phyloP scores from a whole-genome alignment of 345 rosid genomes.

The Mangifera indica region DNA sequence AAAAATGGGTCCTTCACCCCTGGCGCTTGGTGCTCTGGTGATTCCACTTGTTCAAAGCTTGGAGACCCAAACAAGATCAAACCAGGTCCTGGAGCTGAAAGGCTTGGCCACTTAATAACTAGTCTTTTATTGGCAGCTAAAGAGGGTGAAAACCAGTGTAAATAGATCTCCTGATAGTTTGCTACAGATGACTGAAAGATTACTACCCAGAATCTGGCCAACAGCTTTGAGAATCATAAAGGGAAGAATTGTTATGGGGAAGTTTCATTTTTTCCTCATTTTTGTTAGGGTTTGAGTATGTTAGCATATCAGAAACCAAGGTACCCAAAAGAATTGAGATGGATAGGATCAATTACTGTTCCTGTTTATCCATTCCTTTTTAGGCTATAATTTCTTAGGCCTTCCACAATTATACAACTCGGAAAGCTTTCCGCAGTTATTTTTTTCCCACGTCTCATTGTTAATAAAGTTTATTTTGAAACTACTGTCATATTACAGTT shows the following conservation, averaged over 20 bases:
- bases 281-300: conserved; percentile 10
- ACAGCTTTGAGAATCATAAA: background rate
- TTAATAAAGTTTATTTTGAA: background rate
- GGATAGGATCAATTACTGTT: background rate
- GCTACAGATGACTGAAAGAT: background rate
- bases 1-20: conserved; percentile 67
- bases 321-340: background rate
- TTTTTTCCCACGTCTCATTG: background rate
- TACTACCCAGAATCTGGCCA: conserved; percentile 1
- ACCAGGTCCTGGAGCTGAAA: conserved; percentile 75
- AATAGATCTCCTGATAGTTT: conserved; percentile 40
- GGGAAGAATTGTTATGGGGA: background rate
- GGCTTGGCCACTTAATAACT: conserved; percentile 57
- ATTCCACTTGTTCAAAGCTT: conserved; percentile 62
- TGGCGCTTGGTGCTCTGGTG: conserved; percentile 91
- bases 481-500: background rate
- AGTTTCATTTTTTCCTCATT: conserved; percentile 2
- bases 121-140: conserved; percentile 48
- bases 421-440: conserved; percentile 10
- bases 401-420: background rate
- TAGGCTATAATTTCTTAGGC: background rate
- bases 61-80: conserved; percentile 60
- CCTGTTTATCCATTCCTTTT: background rate
- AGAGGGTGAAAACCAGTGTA: conserved; percentile 62
- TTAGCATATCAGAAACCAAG: background rate